phyloP scores from a whole-genome alignment of 2,329 filamentous ascomycete species.

The Cercospora sesami region DNA sequence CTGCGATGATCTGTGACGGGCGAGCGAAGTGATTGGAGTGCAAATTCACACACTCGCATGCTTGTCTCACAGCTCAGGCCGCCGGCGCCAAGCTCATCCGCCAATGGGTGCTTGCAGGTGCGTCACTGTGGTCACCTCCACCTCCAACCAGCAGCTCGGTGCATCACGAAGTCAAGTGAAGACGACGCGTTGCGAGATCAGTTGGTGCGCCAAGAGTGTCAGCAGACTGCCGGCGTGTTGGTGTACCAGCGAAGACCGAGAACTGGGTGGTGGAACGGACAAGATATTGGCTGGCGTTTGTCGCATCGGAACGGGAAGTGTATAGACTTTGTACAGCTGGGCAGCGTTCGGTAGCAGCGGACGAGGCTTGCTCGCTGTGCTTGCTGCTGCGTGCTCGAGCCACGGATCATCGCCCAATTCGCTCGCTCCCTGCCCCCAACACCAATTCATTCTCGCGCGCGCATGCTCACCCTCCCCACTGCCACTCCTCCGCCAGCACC shows the following conservation, averaged over 20 bases:
- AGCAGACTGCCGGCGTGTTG: background rate
- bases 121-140: background rate
- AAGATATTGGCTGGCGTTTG: background rate
- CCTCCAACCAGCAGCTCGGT: background rate
- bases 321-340: constrained; percentile 7
- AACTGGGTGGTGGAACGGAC: background rate
- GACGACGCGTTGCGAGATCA: background rate
- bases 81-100: background rate
- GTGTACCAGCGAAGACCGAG: background rate
- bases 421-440: background rate
- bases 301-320: background rate
- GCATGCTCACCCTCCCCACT: background rate
- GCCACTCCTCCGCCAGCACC: background rate
- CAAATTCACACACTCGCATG: background rate
- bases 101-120: background rate
- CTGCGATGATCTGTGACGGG: background rate
- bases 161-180: background rate
- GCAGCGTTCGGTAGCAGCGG: constrained; percentile 1
- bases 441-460: background rate
- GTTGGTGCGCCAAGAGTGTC: background rate
- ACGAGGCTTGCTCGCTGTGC: constrained; percentile 1
- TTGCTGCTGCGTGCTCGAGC: background rate
- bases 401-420: constrained; percentile 1
- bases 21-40: background rate
- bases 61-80: background rate